These are phyloP conservation scores for Metschnikowia reukaufii DNA, from an alignment of 805 yeast genomes.

Conservation along the genomic window DNA sequence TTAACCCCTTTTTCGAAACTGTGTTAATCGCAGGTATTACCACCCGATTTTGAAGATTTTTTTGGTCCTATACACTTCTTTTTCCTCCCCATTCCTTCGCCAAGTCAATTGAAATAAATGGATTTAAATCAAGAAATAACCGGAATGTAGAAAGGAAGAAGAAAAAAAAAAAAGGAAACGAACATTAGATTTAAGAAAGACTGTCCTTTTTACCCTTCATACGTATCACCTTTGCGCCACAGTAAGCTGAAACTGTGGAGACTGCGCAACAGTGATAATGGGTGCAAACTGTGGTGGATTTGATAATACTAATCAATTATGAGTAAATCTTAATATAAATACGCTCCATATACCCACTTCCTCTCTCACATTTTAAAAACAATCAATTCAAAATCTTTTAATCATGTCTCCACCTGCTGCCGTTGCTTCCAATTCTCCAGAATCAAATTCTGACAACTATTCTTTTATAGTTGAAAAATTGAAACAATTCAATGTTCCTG, in stretches of 20 bases:
- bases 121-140: too few species aligned
- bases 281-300: constrained; percentile 5
- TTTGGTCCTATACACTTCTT: too few species aligned
- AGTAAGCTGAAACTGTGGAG: background rate
- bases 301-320: too few species aligned
- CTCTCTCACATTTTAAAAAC: too few species aligned
- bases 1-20: too few species aligned
- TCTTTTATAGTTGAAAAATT: constrained; percentile 14
- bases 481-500: constrained; percentile 14
- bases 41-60: too few species aligned
- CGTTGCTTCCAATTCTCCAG: background rate
- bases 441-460: constrained; percentile 6
- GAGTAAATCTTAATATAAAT: background rate
- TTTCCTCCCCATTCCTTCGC: too few species aligned
- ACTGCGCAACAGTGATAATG: background rate
- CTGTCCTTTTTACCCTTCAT: constrained; percentile 3
- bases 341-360: too few species aligned
- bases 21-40: too few species aligned
- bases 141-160: too few species aligned
- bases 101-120: too few species aligned
- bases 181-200: background rate
- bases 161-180: background rate
- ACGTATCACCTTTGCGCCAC: background rate
- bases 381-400: too few species aligned
- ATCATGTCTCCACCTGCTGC: constrained; percentile 10